phyloP scores from a whole-genome alignment of 2,329 filamentous ascomycete species.

The Aspergillus ochraceus region DNA sequence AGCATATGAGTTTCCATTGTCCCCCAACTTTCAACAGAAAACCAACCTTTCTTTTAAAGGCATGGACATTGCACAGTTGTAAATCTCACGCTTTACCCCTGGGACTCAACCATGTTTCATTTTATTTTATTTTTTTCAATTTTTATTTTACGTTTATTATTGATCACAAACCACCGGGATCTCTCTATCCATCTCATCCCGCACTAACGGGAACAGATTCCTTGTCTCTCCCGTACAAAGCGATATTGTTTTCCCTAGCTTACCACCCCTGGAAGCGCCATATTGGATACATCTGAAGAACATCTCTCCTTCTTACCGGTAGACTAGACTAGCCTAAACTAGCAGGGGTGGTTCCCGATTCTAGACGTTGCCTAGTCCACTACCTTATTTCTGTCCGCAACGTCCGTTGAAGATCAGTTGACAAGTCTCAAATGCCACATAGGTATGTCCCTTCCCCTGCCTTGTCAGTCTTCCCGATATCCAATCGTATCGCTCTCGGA shows the following conservation, averaged over 20 bases:
- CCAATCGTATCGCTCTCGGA: conserved; percentile 2
- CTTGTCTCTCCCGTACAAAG: conserved; percentile 10
- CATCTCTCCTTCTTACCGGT: too few species aligned
- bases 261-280: conserved; percentile 5
- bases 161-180: conserved; percentile 6
- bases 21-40: not conserved
- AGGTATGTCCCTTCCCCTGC: not conserved
- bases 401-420: conserved; percentile 12
- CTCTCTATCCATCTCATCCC: conserved; percentile 1
- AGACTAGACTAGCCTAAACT: not conserved
- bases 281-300: too few species aligned
- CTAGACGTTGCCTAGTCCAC: not conserved
- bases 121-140: not conserved
- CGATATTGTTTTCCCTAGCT: conserved; percentile 5
- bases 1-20: not conserved
- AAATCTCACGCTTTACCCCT: not conserved
- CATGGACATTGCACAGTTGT: not conserved
- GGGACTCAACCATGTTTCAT: not conserved
- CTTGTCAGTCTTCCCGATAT: not conserved
- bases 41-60: not conserved
- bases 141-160: conserved; percentile 1
- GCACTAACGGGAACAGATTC: conserved; percentile 4
- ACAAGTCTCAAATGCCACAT: conserved; percentile 13
- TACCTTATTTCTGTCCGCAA: conserved; percentile 6
- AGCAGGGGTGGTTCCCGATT: conserved; percentile 12